A percentile compares a stretch with the other conserved stretches of the same genome.
phyloP scores from a whole-genome alignment of 2,329 filamentous ascomycete species.

The Westerdykella ornata region DNA sequence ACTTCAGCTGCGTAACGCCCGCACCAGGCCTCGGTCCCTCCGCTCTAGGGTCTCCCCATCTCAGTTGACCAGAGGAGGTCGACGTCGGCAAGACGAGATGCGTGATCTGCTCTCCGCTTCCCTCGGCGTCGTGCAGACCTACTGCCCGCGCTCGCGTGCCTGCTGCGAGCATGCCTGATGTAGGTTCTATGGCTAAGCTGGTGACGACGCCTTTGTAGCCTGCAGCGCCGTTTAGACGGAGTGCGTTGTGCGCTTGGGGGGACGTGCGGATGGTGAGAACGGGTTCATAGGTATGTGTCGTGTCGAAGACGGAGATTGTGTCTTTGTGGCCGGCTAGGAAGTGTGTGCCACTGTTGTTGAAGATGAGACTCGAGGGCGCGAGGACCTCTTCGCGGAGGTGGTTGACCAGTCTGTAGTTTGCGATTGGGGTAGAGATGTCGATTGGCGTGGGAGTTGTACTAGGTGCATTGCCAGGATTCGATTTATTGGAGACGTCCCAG shows the following conservation, averaged over 20 bases:
- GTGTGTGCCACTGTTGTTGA: slow-evolving; percentile 41
- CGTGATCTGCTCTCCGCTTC: slow-evolving; percentile 45
- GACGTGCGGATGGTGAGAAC: slow-evolving; percentile 39
- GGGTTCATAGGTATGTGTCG: slow-evolving; percentile 45
- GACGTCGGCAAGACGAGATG: slow-evolving; percentile 42
- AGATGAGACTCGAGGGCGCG: slow-evolving; percentile 51
- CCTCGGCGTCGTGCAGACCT: slow-evolving; percentile 49
- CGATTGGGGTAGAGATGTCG: slow-evolving; percentile 30
- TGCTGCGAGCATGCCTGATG: slow-evolving; percentile 45
- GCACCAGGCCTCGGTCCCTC: slow-evolving; percentile 33
- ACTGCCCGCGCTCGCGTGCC: slow-evolving; percentile 53
- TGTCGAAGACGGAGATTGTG: slow-evolving; percentile 51
- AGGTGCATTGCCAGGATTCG: neutral
- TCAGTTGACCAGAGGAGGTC: slow-evolving; percentile 9
- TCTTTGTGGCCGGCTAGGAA: slow-evolving; percentile 55
- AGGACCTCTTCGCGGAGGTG: slow-evolving; percentile 52
- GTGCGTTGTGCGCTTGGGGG: slow-evolving; percentile 40
- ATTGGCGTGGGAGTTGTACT: slow-evolving; percentile 7
- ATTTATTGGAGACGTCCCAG: slow-evolving; percentile 32
- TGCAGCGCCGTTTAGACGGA: slow-evolving; percentile 38
- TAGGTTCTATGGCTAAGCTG: slow-evolving; percentile 40
- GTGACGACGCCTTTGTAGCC: slow-evolving; percentile 53
- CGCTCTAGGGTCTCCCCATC: slow-evolving; percentile 18
- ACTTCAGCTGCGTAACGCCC: slow-evolving; percentile 51
- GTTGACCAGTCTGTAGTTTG: slow-evolving; percentile 51